These are phyloP conservation scores for Annulohypoxylon truncatum DNA, from an alignment of 2,329 filamentous ascomycete species.

Conservation along the genomic window DNA sequence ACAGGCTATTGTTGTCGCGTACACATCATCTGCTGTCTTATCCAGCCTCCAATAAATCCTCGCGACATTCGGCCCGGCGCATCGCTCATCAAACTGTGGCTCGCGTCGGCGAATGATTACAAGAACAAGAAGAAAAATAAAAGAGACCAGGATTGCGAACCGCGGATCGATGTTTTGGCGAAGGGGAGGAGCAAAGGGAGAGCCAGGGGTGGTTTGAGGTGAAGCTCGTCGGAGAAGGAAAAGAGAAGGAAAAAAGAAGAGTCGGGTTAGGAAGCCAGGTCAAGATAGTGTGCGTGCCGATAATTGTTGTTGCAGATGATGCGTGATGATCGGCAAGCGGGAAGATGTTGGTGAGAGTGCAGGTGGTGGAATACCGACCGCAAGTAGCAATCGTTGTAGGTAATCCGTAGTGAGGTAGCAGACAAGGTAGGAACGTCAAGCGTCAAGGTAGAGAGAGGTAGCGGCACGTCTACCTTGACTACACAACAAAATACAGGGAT, in stretches of 20 bases:
- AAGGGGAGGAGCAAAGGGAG: background rate
- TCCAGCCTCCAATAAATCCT: constrained; percentile 50
- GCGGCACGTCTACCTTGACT: background rate
- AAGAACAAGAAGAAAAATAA: constrained; percentile 8
- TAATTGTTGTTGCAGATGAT: constrained; percentile 42
- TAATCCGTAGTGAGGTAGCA: background rate
- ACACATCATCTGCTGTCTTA: constrained; percentile 44
- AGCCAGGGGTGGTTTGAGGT: background rate
- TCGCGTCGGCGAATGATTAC: constrained; percentile 38
- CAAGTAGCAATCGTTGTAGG: constrained; percentile 6
- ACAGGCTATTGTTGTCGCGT: constrained; percentile 45
- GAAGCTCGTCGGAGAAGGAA: constrained; percentile 14
- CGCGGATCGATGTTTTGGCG: background rate
- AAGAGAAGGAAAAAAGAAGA: constrained; percentile 9
- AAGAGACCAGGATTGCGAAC: constrained; percentile 3
- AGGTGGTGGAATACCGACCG: constrained; percentile 31
- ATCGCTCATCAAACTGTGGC: constrained; percentile 49
- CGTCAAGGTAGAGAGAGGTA: background rate
- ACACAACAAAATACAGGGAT: constrained; percentile 33
- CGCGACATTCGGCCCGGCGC: constrained; percentile 48
- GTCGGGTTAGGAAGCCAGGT: constrained; percentile 14
- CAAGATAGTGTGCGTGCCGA: constrained; percentile 25
- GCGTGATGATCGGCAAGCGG: constrained; percentile 41
- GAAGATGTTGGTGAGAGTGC: constrained; percentile 34
- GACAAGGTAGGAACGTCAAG: background rate